Base-by-base conservation (phyloP, 2,329 filamentous ascomycete species). In the Hypoxylon sp. region DNA sequence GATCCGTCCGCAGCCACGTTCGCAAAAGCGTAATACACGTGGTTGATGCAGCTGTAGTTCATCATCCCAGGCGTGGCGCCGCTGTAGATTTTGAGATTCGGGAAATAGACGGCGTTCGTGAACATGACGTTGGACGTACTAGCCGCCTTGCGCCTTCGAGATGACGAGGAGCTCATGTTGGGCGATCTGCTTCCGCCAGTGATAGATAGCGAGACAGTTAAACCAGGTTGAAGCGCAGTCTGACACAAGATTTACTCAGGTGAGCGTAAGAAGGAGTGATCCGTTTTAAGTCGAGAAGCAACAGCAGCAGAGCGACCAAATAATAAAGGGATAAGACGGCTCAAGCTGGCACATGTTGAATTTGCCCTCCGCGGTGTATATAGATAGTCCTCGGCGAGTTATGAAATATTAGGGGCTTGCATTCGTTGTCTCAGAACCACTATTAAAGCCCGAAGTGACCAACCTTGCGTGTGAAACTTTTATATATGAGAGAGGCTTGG, bases 11-110 rank as follows among this genome's bases (percentile, higher is more conserved):
- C 80, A 69, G 88, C 88, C 46, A 95, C 87, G 80, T 87, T 91
- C 64, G 92, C 92, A 85, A 93, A 94, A 11, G 92, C 91, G 77
- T 95, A 95, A 79, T 94, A 94, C 25, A 94, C 89, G 75, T 93
- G 91, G 72, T 91, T 94, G 74, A 95, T 89, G 74, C 91, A 92
- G 71, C 88, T 88, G 78, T 93, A 89, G 77, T 92, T 92, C 75
- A 95, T 82, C 60, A 89, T 89, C 0, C 88, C 91, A 0, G 93
- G 93, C 14, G 91, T 91, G 73, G 93, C 88, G 69, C 90, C 87
- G 62, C 86, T 85, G 80, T 94, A 93, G 72, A 93, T 87, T 64
- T 89, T 85, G 81, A 88, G 89, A 79, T 93, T 95, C n/a, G 92
- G 91, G 78, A 93, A 96, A 81, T 95, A 96, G 17, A 93, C 91